Conservation (phyloP, 1,284 basidiomycete genomes). For the Ganoderma lucidum region DNA sequence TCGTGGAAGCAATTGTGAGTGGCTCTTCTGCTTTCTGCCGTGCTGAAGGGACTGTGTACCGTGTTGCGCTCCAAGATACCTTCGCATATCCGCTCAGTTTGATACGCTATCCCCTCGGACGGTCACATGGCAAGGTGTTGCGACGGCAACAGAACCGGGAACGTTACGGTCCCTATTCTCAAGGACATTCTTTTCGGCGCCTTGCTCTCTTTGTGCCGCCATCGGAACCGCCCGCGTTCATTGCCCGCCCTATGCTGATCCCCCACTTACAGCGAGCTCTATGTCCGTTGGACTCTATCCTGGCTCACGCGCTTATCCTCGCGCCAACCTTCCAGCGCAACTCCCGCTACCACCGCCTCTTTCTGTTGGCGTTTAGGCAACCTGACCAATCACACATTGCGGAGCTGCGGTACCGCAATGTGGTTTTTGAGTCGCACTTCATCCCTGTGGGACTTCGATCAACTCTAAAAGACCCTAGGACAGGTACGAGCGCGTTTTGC, state of each 20-base stretch:
- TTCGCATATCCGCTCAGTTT: slow-evolving; percentile 53
- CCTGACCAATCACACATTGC: slow-evolving; percentile 95
- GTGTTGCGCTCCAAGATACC: slow-evolving; percentile 74
- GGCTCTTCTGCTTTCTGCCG: neutral
- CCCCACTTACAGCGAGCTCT: slow-evolving; percentile 84
- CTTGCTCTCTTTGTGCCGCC: slow-evolving; percentile 72
- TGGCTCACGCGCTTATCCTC: slow-evolving; percentile 61
- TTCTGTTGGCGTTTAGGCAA: slow-evolving; percentile 94
- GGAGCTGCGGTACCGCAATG: slow-evolving; percentile 89
- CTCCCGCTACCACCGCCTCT: slow-evolving; percentile 91
- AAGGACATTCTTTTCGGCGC: slow-evolving; percentile 31
- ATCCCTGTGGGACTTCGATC: slow-evolving; percentile 94
- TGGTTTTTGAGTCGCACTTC: slow-evolving; percentile 70
- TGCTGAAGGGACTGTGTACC: no score
- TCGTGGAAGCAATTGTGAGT: slow-evolving; percentile 91
- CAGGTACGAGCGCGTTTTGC: slow-evolving; percentile 86
- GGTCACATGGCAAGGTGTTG: no score
- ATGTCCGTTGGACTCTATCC: slow-evolving; percentile 82
- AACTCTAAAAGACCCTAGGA: slow-evolving; percentile 87
- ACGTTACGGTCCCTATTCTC: no score
- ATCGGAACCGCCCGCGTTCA: slow-evolving; percentile 60
- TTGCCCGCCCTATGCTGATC: slow-evolving; percentile 63
- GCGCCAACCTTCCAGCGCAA: slow-evolving; percentile 61
- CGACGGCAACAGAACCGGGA: no score
- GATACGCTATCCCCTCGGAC: no score